Percentiles rank a stretch among this genome's conserved stretches.
These are phyloP conservation scores for Heimioporus sp. DNA, from an alignment of 768 basidiomycete species.

Conservation along the genomic window DNA sequence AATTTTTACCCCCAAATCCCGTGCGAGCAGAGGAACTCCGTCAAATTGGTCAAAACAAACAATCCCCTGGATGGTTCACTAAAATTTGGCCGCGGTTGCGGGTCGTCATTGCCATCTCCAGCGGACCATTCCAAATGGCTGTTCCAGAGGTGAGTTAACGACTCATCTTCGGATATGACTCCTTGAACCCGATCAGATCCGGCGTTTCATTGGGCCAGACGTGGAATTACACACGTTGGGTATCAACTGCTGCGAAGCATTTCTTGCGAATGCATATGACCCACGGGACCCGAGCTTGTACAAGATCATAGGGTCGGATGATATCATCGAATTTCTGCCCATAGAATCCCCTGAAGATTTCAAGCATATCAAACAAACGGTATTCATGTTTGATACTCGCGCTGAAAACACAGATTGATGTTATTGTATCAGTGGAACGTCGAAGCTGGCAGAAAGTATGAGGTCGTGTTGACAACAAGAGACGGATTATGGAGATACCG, in stretches of 20 bases:
- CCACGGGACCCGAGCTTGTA: slow-evolving; percentile 19
- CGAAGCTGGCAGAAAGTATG: slow-evolving; percentile 2
- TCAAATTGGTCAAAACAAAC: not conserved
- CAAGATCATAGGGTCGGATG: slow-evolving; percentile 23
- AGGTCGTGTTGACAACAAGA: not conserved
- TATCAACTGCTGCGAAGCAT: slow-evolving; percentile 22
- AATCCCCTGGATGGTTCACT: slow-evolving; percentile 16
- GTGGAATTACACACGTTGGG: slow-evolving; percentile 18
- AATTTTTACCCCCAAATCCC: slow-evolving; percentile 14
- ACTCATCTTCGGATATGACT: not conserved
- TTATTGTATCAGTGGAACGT: slow-evolving; percentile 18
- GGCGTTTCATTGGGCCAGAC: slow-evolving; percentile 16
- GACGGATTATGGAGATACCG: not conserved
- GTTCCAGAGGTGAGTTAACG: slow-evolving; percentile 15
- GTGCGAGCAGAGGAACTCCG: slow-evolving; percentile 16
- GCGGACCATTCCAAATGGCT: slow-evolving; percentile 21
- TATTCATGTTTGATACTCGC: not conserved
- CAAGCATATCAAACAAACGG: slow-evolving; percentile 16
- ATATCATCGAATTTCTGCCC: slow-evolving; percentile 22
- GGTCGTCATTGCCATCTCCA: slow-evolving; percentile 17
- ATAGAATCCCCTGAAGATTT: slow-evolving; percentile 21
- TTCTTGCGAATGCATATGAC: slow-evolving; percentile 23
- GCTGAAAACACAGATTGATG: not conserved
- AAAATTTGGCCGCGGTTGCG: slow-evolving; percentile 19
- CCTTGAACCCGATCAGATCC: slow-evolving; percentile 6